Evolutionary conservation across 176 grass and related monocot species (phyloP).

Genomic region (Rhynchospora breviuscula): DNA sequence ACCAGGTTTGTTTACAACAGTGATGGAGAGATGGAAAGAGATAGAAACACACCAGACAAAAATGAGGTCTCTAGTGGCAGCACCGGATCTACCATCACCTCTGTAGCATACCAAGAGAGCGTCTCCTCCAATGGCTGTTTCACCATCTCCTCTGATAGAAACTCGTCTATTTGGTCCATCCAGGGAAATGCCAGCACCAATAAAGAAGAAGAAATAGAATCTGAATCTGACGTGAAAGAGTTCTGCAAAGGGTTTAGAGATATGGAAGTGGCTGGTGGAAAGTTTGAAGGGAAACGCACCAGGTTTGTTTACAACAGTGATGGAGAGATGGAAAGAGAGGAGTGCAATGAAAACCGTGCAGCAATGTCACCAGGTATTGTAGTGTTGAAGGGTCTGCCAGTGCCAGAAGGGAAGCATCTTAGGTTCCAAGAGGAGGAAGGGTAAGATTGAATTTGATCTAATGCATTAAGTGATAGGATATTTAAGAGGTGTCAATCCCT

Average conservation of each 20-base stretch:
- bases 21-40: too few relatives aligned
- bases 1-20: too few relatives aligned
- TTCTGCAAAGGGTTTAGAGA: slow-evolving; percentile 63
- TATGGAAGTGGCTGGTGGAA: slow-evolving; percentile 38
- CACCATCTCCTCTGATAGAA: slow-evolving; percentile 34
- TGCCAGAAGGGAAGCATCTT: slow-evolving; percentile 67
- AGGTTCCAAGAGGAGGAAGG: slow-evolving; percentile 63
- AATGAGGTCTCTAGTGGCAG: slow-evolving; percentile 24
- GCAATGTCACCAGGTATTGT: slow-evolving; percentile 8
- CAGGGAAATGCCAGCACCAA: slow-evolving; percentile 57
- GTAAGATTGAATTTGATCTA: slow-evolving; percentile 20
- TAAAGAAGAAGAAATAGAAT: slow-evolving; percentile 33
- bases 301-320: slow-evolving; percentile 79
- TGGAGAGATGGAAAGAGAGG: slow-evolving; percentile 56
- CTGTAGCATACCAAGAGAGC: background rate
- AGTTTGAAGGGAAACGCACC: slow-evolving; percentile 34
- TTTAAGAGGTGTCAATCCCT: slow-evolving; percentile 13
- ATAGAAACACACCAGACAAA: slow-evolving; percentile 35
- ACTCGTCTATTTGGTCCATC: slow-evolving; percentile 62
- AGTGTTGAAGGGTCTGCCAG: slow-evolving; percentile 44
- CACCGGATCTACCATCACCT: background rate
- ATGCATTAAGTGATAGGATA: background rate
- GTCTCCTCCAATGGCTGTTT: slow-evolving; percentile 16
- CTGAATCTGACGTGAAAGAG: slow-evolving; percentile 33
- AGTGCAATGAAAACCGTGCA: slow-evolving; percentile 22